Evolutionary conservation across 306 rosid genomes (phyloP).

Genomic region (Quercus alba): DNA sequence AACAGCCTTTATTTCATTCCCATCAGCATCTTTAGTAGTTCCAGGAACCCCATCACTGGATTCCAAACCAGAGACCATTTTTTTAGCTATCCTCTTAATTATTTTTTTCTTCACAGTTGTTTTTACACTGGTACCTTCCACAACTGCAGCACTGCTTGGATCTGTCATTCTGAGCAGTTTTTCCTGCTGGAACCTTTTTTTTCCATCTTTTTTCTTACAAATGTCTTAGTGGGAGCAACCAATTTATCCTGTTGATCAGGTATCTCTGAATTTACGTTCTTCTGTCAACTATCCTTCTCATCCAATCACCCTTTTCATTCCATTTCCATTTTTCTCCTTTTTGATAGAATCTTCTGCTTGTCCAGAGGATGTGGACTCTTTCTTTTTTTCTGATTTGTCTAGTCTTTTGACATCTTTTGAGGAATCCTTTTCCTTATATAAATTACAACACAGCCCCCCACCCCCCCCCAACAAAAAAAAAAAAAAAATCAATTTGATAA

Average conservation of each 20-base stretch:
- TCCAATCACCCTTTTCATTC: conserved; percentile 32
- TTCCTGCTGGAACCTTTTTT: conserved; percentile 35
- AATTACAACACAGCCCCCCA: background rate
- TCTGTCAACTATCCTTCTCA: conserved; percentile 44
- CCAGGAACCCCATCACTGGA: conserved; percentile 39
- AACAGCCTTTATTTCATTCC: conserved; percentile 25
- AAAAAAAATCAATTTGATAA: background rate
- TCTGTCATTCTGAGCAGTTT: conserved; percentile 43
- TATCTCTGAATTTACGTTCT: conserved; percentile 36
- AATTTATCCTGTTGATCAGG: conserved; percentile 35
- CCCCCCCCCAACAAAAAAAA: background rate
- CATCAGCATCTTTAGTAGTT: conserved; percentile 33
- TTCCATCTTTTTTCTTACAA: conserved; percentile 29
- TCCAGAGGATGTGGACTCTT: conserved; percentile 47
- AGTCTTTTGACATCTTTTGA: conserved; percentile 29
- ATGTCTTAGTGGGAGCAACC: conserved; percentile 38
- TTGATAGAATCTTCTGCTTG: conserved; percentile 43
- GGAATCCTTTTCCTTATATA: conserved; percentile 15
- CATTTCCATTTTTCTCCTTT: conserved; percentile 43
- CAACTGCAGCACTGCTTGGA: conserved; percentile 31
- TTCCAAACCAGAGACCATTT: conserved; percentile 45
- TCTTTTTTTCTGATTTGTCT: conserved; percentile 47
- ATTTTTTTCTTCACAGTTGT: conserved; percentile 70
- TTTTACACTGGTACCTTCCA: conserved; percentile 42
- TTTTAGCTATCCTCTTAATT: conserved; percentile 82